Base-by-base conservation (phyloP, 108 stramenopile genomes). In the Cyclotella baltica region DNA sequence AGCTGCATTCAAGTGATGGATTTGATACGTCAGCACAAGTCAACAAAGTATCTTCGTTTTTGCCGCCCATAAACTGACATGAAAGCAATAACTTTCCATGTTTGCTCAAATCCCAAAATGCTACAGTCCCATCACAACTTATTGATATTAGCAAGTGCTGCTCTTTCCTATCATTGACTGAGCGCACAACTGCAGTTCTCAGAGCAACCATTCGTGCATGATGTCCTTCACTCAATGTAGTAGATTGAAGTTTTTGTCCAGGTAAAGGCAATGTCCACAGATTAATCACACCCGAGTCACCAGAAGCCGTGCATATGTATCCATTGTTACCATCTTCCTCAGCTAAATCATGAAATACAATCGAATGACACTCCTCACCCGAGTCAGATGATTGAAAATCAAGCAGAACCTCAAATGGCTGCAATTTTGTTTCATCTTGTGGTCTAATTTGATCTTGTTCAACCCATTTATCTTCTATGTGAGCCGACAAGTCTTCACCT, bases 91-190 rank as follows among this genome's bases (percentile, higher is more conserved):
- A 70, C 43, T 85, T 83, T 22, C 88, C 89, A 30, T 52, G 50
- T 8, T 63, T 72, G 22, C 70, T 56, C 13, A 85, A 51, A 78
- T 90, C 75, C 87, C 87, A 88, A 20, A 88, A 55, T 13, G 87
- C 84, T 50, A 90, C 69, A 35, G 71, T 68, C 46, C 89, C 89
- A 68, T 88, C 89, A 20, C 40, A 29, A 30, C 80, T 61, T 36
- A 81, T 86, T 0, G 89, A 88, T 22, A 90, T 78, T n/a, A 90
- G 27, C 18, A 90, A 25, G 31, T 84, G 77, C 29, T 36, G 65
- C 20, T 87, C 83, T 8, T 51, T 67, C 16, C 71, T 67, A 36
- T 58, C 46, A 40, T 43, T 19, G 23, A 53, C 48, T 52, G 75
- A 76, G 34, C 38, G 68, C 27, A 83, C 27, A 31, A 83, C 48